phyloP scores from a whole-genome alignment of 257 asterid genomes.

The Parsonsia alboflavescens region DNA sequence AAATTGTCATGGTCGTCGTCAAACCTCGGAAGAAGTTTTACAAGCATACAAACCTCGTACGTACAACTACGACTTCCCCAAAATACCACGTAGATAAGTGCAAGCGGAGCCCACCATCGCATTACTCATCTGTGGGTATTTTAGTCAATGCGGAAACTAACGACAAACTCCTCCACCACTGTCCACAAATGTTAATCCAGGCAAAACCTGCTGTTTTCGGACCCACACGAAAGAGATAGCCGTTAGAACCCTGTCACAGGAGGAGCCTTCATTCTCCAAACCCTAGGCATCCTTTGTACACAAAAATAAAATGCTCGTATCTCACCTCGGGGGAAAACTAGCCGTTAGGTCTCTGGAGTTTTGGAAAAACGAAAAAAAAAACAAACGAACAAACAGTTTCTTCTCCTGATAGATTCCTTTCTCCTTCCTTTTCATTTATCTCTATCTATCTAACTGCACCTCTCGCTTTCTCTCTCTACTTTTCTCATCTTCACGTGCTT shows the following conservation, averaged over 20 bases:
- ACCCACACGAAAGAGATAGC: constrained; percentile 60
- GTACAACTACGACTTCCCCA: neutral
- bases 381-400: too few relatives aligned
- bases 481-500: constrained; percentile 37
- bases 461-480: neutral
- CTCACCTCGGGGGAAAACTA: constrained; percentile 40
- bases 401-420: neutral
- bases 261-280: constrained; percentile 21
- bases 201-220: constrained; percentile 12
- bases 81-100: neutral
- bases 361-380: neutral
- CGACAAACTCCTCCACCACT: neutral
- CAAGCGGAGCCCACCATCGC: too few relatives aligned
- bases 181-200: neutral
- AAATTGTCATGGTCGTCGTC: neutral
- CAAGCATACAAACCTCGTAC: constrained; percentile 4
- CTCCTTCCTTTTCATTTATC: constrained; percentile 20
- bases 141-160: neutral
- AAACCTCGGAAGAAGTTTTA: too few relatives aligned
- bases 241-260: constrained; percentile 36
- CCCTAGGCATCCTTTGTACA: constrained; percentile 31
- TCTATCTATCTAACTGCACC: constrained; percentile 18
- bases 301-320: neutral
- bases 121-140: neutral
- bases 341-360: constrained; percentile 50